Evolutionary conservation across 2,329 filamentous ascomycete genomes (phyloP), one percentile per base, ranked within the genome.

Genomic region (Salinomyces thailandicus): DNA sequence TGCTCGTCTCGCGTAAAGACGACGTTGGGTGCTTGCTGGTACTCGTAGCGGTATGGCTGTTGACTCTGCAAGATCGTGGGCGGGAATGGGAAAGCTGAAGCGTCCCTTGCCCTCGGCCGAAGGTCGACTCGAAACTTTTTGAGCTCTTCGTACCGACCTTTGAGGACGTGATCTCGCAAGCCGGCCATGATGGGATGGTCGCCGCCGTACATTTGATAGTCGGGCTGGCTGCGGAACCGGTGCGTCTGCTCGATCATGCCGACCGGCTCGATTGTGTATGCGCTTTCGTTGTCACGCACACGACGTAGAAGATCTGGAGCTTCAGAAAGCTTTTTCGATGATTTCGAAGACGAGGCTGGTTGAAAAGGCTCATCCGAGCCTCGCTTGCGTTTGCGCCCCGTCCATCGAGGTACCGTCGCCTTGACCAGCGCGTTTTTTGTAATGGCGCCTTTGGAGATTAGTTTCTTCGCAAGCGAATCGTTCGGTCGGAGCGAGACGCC

Each of bases 381-480:
- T 48, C 79, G 71, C 63, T 87, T 94, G 40, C 87, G 75, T 61
- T 83, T 93, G 42, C 85, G 75, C 3, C 87, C 87, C 2, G 86
- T 95, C 38, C 85, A 71, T 58, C 79, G 91, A 0, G 91, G 89
- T 1, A 96, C 76, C 0, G 81, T 86, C 37, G 98, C 71, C 57
- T 86, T 87, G 36, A 98, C 68, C 14, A 96, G 70, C 14, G 96
- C 65, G 53, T 95, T 93, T 54, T 86, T 84, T 7, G 85, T 82
- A 14, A 74, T 64, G 19, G 79, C 74, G 53, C 80, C 82, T 28
- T 79, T 78, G 5, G 89, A 94, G 48, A 81, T 68, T 42, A 94
- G 67, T 6, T 84, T 83, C 48, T 81, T 80, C 50, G 82, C 78
- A 51, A 85, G 77, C 2, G 81, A 79, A 58, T 93, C 85, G 45